Evolutionary conservation across 306 rosid species (phyloP).

Genomic region (Rosa rugosa): DNA sequence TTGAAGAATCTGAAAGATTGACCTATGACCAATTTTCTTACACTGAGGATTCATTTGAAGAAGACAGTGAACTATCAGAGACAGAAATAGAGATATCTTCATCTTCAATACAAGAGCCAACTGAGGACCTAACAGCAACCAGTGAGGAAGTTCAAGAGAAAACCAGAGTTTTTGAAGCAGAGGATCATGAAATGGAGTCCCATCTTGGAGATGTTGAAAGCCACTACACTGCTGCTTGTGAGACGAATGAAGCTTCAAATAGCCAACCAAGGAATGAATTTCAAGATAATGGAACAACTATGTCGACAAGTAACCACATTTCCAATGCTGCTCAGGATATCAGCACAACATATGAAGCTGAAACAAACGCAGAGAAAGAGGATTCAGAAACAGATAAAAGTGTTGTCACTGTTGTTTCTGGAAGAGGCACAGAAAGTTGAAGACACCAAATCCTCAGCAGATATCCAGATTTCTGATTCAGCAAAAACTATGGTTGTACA

Average conservation of each 20-base stretch:
- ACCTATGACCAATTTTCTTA: conserved; percentile 36
- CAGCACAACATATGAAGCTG: not conserved
- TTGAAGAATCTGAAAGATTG: conserved; percentile 35
- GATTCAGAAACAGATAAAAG: conserved; percentile 5
- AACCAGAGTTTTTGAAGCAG: conserved; percentile 16
- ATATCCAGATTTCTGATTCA: not conserved
- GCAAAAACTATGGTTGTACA: not conserved
- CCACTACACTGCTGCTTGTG: conserved; percentile 2
- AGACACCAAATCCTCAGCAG: conserved; percentile 2
- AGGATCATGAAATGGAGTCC: conserved; percentile 19
- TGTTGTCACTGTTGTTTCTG: not conserved
- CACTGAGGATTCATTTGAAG: conserved; percentile 32
- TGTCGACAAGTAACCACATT: not conserved
- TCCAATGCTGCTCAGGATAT: not conserved
- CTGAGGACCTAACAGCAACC: conserved; percentile 16
- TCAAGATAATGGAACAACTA: conserved; percentile 25
- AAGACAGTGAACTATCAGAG: conserved; percentile 25
- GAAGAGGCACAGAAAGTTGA: conserved; percentile 18
- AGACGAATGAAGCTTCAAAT: conserved; percentile 24
- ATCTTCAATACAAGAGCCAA: conserved; percentile 18
- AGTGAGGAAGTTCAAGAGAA: conserved; percentile 4
- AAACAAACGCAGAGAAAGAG: conserved; percentile 15
- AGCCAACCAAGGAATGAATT: not conserved
- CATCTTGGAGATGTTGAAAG: conserved; percentile 21
- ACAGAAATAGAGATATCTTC: conserved; percentile 8